Conservation (phyloP, 441 rosid genomes). For the Dalechampia spathulata region DNA sequence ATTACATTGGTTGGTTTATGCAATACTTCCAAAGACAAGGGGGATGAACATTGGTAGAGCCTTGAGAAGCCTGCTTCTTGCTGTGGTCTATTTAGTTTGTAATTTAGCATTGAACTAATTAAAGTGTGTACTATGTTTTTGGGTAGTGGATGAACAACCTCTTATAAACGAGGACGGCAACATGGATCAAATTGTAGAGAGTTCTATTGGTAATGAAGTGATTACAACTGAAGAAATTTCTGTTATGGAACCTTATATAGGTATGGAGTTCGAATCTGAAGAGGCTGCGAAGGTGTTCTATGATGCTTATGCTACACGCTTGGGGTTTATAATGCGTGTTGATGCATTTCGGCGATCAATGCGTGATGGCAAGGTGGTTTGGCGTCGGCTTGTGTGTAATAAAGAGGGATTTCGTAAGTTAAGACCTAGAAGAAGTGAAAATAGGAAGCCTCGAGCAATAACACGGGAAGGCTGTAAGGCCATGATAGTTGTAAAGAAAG, state of each 20-base stretch:
- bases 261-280: conserved; percentile 74
- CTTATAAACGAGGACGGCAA: conserved; percentile 31
- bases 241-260: conserved; percentile 46
- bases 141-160: conserved; percentile 49
- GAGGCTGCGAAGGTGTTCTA: conserved; percentile 58
- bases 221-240: conserved; percentile 26
- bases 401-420: conserved; percentile 68
- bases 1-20: no score
- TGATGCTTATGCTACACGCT: conserved; percentile 47
- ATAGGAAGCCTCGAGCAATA: conserved; percentile 58
- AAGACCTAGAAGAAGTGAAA: conserved; percentile 56
- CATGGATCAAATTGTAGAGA: conserved; percentile 25
- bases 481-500: conserved; percentile 60
- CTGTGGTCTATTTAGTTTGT: no score
- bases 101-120: conserved; percentile 4
- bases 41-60: no score
- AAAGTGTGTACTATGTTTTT: conserved; percentile 12
- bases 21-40: no score
- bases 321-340: conserved; percentile 69
- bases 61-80: no score
- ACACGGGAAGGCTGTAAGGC: conserved; percentile 89
- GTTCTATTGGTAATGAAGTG: conserved; percentile 30
- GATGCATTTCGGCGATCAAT: conserved; percentile 68
- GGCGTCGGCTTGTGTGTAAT: conserved; percentile 77
- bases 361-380: conserved; percentile 69